phyloP scores from a whole-genome alignment of 768 basidiomycete genomes.

The Tylopilus rubrobrunneus region DNA sequence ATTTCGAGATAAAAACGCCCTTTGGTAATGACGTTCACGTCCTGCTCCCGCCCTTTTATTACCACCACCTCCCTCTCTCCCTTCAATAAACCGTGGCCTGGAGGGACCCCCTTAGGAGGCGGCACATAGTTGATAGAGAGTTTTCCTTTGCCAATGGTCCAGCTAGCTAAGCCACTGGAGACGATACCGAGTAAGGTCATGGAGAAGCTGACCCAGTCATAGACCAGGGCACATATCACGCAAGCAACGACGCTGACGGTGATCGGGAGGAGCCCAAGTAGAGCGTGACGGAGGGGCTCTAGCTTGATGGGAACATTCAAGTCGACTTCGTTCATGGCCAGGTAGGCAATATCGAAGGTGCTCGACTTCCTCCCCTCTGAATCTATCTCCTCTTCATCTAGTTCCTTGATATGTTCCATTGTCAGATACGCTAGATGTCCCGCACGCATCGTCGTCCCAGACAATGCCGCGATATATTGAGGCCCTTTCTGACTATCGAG shows the following conservation, averaged over 20 bases:
- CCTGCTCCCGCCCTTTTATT: conserved; percentile 25
- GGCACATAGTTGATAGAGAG: conserved; percentile 11
- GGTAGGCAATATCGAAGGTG: neutral
- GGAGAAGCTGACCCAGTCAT: conserved; percentile 30
- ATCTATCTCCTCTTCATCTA: neutral
- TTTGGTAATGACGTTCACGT: conserved; percentile 25
- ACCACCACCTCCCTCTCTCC: conserved; percentile 9
- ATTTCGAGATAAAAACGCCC: conserved; percentile 25
- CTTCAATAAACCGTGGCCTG: too few relatives aligned
- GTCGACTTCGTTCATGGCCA: neutral
- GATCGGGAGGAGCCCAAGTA: conserved; percentile 26
- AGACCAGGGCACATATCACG: conserved; percentile 15
- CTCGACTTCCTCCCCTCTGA: neutral
- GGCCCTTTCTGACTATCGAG: conserved; percentile 30
- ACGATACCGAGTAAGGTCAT: conserved; percentile 34
- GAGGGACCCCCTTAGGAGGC: conserved; percentile 10
- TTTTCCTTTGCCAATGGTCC: conserved; percentile 23
- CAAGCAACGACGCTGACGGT: conserved; percentile 22
- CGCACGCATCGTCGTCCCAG: conserved; percentile 27
- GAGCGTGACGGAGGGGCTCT: neutral
- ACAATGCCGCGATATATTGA: conserved; percentile 25
- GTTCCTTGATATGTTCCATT: conserved; percentile 11
- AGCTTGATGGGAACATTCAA: neutral
- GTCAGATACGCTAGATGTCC: conserved; percentile 28
- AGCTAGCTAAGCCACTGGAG: conserved; percentile 27